Base-by-base conservation (phyloP, 345 rosid genomes). In the Salix brachista region DNA sequence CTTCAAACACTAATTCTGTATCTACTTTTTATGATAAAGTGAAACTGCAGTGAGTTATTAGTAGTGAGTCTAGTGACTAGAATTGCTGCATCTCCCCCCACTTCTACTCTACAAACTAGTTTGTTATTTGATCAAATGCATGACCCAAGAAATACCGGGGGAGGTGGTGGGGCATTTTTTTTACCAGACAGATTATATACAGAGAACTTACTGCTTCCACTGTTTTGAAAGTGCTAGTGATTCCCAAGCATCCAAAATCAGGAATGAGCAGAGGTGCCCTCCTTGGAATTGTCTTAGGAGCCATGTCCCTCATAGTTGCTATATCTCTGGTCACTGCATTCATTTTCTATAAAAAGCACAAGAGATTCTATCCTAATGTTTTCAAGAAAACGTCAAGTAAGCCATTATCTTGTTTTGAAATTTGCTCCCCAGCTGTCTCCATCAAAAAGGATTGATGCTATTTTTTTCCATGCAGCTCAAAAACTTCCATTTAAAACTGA, bases 401-500 rank as follows among this genome's bases (percentile, higher is more conserved):
- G 75, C 52, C 13, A 60, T 37, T 7, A 42, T 54, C 46, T 25
- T 25, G 48, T 73, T 4, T 0, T 44, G 54, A 16, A 52, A 13
- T 14, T 14, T 37, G 39, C 11, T 54, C 14, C 9, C 26, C 52
- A 42, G 4, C 4, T 54, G 12, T 36, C 28, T 69, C 28, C 32
- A 34, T 23, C 30, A 10, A 19, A 7, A 30, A 30, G 28, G 4
- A 52, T 52, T 37, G 19, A 19, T 26, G 34, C 56, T 4, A 30
- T n/a, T n/a, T 54, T 71, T 23, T 23, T 2, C 25, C 56, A 26
- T 62, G 48, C 76, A 85, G 89, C 72, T 44, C 17, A 80, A 28
- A 85, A 80, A 73, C 23, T 80, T 74, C 81, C 82, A 32, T 78
- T 84, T n/a, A 84, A 79, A 69, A 80, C 81, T 66, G 89, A 76